Evolutionary conservation across 257 asterid species (phyloP), one percentile per base, ranked within the genome.

Genomic region (Verbena officinalis): DNA sequence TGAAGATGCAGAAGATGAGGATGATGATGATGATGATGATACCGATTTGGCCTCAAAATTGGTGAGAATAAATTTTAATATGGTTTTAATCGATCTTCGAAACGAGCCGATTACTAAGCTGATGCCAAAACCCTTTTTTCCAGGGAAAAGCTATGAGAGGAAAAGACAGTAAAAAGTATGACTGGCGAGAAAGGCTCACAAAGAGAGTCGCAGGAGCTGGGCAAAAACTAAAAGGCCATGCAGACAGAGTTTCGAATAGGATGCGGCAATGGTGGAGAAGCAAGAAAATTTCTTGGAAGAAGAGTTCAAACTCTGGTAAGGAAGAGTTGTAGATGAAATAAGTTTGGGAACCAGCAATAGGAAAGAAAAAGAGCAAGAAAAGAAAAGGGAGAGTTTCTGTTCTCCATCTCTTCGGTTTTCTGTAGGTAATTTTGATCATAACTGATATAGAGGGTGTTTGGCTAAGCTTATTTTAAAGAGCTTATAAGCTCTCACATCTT

Each of bases 1-100:
- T 30, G 95, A 72, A 51, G 91, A 80, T 65, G 95, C 51, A 45
- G 96, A 86, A 20, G 97, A 84, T 0, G 95, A 89, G 0, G 95
- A 82, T 0, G 96, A 86, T 5, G 40, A 36, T 36, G 5, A 2
- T 27, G 91, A 85, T 15, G 95, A 81, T 3, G 95, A 83, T 46
- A 70, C 81, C 0, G 78, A 72, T 42, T 70, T 91, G 16, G 83
- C 92, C 13, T 77, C 94, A 16, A 86, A 84, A 19, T 59, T 86
- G 92, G n/a, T n/a, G n/a, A n/a, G n/a, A n/a, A n/a, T n/a, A n/a
- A n/a, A n/a, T n/a, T n/a, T n/a, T n/a, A n/a, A n/a, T n/a, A n/a
- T n/a, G n/a, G n/a, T 30, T 30, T 30, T 30, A 34, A 17, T 56
- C 10, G 36, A 36, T 44, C 62, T 34, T 56, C 31, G 4, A 34